Percentiles rank a stretch among this genome's conserved stretches.
phyloP scores from a whole-genome alignment of 192 early-diverging fungal species.

The Backusella australiensis region DNA sequence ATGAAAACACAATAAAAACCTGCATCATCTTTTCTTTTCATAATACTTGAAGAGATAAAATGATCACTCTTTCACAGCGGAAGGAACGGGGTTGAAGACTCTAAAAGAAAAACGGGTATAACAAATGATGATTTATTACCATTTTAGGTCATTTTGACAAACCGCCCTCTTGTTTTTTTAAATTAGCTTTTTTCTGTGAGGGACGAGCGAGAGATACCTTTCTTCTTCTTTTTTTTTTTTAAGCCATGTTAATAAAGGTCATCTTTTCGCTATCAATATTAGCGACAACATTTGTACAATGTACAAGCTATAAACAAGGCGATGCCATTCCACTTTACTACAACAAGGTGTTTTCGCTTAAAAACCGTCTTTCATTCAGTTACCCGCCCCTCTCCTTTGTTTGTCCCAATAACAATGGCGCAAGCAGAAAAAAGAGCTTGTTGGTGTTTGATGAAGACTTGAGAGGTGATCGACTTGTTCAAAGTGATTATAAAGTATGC shows the following conservation, averaged over 20 bases:
- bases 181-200: not conserved
- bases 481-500: constrained; percentile 31
- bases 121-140: not conserved
- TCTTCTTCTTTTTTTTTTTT: not conserved
- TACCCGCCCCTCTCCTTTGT: constrained; percentile 65
- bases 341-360: constrained; percentile 70
- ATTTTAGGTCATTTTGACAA: not conserved
- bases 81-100: not conserved
- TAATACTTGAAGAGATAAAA: too few relatives aligned
- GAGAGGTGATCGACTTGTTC: constrained; percentile 64
- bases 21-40: too few relatives aligned
- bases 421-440: constrained; percentile 26
- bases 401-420: constrained; percentile 42
- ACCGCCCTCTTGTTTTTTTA: not conserved
- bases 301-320: constrained; percentile 30
- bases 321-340: constrained; percentile 60
- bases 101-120: not conserved
- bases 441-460: constrained; percentile 65
- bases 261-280: not conserved
- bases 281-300: not conserved
- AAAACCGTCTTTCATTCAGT: constrained; percentile 61
- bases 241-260: not conserved
- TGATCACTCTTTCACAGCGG: too few relatives aligned
- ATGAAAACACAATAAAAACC: too few relatives aligned
- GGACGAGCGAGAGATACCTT: not conserved